Evolutionary conservation across 2,329 filamentous ascomycete species (phyloP), one percentile per base, ranked within the genome.

Genomic region (Diatrype stigma): DNA sequence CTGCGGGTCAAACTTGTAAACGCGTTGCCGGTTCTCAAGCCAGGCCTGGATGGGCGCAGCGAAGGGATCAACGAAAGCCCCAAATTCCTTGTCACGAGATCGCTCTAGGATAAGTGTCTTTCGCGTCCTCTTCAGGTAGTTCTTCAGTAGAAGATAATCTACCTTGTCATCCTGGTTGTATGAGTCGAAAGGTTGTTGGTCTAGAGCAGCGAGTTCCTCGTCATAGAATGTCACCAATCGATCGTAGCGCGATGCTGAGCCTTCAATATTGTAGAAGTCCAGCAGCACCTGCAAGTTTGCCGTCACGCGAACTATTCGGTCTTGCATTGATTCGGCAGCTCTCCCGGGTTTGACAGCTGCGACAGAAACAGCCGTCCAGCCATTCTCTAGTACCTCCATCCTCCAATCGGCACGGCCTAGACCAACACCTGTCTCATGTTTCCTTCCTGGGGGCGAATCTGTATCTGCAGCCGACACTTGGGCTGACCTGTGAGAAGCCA

Each of bases 121-220:
- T 17, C 59, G 56, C 4, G 65, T 63, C 28, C 70, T 68, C 11
- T 56, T 56, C 2, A 81, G 62, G 49, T 72, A 76, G 57, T 74
- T 79, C 37, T 73, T 68, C 5, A 82, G 63, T 0, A 82, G 71
- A 4, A 81, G 44, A 48, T 72, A 78, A 57, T 81, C 78, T 16
- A 76, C 71, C 51, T 67, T 72, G 40, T 68, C 73, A 35, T 80
- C 70, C 49, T 77, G 76, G 17, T 63, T 55, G 34, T 70, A 68
- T 0, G 55, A 51, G 3, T 66, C 58, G 56, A 78, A 78, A 0
- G 63, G 55, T 6, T 61, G 56, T 2, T 59, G 51, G 5, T 62
- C 57, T 10, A 79, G 62, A 6, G 58, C 62, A 1, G 62, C 58
- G 0, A 79, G 66, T 52, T 81, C 73, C 0, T 70, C 56, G 0